A percentile compares a stretch with the other conserved stretches of the same genome.
These are phyloP conservation scores for Talaromyces wortmannii DNA, from an alignment of 495 filamentous ascomycete species.

Conservation along the genomic window DNA sequence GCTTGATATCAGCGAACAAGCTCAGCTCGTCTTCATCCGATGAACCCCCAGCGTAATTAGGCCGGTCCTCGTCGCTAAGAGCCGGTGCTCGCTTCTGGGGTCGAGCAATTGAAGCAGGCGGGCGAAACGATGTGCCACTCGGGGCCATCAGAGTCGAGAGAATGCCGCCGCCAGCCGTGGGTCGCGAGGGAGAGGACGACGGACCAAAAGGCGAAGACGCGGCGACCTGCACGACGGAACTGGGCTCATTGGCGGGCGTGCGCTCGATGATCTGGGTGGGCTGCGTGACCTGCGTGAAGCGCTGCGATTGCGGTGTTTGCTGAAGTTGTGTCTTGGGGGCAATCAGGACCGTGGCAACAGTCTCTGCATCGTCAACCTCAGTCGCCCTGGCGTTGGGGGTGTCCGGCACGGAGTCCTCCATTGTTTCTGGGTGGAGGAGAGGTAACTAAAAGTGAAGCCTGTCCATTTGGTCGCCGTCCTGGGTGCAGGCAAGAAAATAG, in stretches of 20 bases:
- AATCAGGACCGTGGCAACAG: slow-evolving; percentile 53
- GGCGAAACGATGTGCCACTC: slow-evolving; percentile 64
- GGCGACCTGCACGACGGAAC: slow-evolving; percentile 67
- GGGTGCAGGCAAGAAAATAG: too few species aligned
- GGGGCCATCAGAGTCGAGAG: slow-evolving; percentile 66
- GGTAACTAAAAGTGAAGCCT: too few species aligned
- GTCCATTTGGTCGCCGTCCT: too few species aligned
- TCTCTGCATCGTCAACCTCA: slow-evolving; percentile 44
- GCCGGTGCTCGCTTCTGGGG: slow-evolving; percentile 29
- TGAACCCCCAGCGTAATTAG: slow-evolving; percentile 48
- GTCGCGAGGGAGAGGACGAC: slow-evolving; percentile 38
- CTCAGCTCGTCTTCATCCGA: slow-evolving; percentile 48
- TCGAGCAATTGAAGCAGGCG: slow-evolving; percentile 31
- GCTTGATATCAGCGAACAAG: slow-evolving; percentile 58
- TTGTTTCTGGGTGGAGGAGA: slow-evolving; percentile 6
- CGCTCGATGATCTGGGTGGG: slow-evolving; percentile 63
- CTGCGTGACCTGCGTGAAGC: slow-evolving; percentile 49
- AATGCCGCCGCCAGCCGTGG: slow-evolving; percentile 18
- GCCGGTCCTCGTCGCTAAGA: slow-evolving; percentile 50
- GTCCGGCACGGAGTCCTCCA: slow-evolving; percentile 38
- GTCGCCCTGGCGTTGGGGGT: slow-evolving; percentile 40
- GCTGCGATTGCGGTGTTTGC: slow-evolving; percentile 23
- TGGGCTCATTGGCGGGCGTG: slow-evolving; percentile 15
- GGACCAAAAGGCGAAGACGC: slow-evolving; percentile 69
- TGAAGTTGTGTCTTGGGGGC: slow-evolving; percentile 9